Base-by-base conservation (phyloP, 257 asterid genomes). In the Perilla frutescens region DNA sequence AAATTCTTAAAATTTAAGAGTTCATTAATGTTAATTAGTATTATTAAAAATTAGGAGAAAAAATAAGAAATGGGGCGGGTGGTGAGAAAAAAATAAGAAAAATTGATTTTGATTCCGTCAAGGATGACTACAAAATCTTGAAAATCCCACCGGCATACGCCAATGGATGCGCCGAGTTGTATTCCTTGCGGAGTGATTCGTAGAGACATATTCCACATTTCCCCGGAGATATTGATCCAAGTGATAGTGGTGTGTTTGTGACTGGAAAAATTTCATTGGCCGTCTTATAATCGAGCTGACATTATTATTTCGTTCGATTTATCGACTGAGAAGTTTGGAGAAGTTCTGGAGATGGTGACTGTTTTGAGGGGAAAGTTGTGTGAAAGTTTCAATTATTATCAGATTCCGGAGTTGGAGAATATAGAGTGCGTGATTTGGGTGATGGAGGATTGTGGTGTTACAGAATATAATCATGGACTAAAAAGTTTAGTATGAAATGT, bases 121-220 rank as follows among this genome's bases (percentile, higher is more conserved):
- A 8, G 41, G 56, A 63, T 8, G 55, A 63, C 50, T 63, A 63
- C 40, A 63, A 20, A 15, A 5, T 63, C 11, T 15, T 63, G 69
- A 63, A 10, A 11, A 11, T 63, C 43, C n/a, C n/a, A n/a, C n/a
- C n/a, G n/a, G n/a, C n/a, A n/a, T n/a, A n/a, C n/a, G n/a, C n/a
- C n/a, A n/a, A n/a, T n/a, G n/a, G n/a, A n/a, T 0, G 6, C 41
- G 13, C 39, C 6, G 32, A 29, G 44, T 14, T 65, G 26, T 45
- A 65, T 45, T 65, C 70, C 3, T 3, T 44, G 26, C 26, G 37
- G 8, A 43, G 40, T 43, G 54, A 29, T 31, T 15, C 26, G 3
- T 65, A 44, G 57, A 45, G 11, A 31, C 11, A 26, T 9, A 31
- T 31, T 12, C 13, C 2, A 10, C 1, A 7, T 13, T 65, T 12